Evolutionary conservation across 192 early-diverging fungal genomes (phyloP), one percentile per base, ranked within the genome.

Genomic region (Powellomyces hirtus): DNA sequence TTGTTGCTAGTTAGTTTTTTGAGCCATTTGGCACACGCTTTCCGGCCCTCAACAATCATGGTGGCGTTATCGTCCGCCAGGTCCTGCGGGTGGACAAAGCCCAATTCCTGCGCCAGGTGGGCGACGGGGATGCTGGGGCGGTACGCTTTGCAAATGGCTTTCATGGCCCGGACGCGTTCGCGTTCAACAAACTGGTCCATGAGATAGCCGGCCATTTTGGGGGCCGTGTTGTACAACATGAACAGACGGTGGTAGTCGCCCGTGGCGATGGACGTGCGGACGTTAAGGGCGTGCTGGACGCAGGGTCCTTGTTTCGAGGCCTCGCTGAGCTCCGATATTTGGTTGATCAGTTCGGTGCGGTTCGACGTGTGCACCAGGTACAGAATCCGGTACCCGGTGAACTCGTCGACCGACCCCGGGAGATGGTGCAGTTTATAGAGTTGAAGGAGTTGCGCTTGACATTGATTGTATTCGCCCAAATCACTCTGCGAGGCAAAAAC

Each of bases 401-500:
- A 98, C 75, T 98, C 97, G 79, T 90, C 89, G 7, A 84, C 81
- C 62, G 88, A 79, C 18, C 94, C 95, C 24, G 80, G 71, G 24
- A 92, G 73, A 33, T 86, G 83, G 38, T 66, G 63, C 50, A 85
- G 75, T 46, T 79, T 72, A 72, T 98, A 98, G 26, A 99, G 79
- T 40, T 91, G 85, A 71, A 92, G 94, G 38, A 99, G 78, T 74
- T 98, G 94, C 4, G 92, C 93, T 75, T 96, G 93, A 73, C 95
- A 98, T 70, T 97, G 95, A 66, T 99, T 99, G 79, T 89, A 99
- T 81, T 99, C 97, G 69, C 95, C 95, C 26, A 99, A 80, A 70
- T 99, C 97, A 45, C 90, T 82, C 87, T 91, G 70, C 1, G 31
- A 55, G 4, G 16, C 3, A 14, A 24, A 24, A 24, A 24, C 5